Conservation (phyloP, 1,284 basidiomycete genomes). For the Cutaneotrichosporon daszewskae region DNA sequence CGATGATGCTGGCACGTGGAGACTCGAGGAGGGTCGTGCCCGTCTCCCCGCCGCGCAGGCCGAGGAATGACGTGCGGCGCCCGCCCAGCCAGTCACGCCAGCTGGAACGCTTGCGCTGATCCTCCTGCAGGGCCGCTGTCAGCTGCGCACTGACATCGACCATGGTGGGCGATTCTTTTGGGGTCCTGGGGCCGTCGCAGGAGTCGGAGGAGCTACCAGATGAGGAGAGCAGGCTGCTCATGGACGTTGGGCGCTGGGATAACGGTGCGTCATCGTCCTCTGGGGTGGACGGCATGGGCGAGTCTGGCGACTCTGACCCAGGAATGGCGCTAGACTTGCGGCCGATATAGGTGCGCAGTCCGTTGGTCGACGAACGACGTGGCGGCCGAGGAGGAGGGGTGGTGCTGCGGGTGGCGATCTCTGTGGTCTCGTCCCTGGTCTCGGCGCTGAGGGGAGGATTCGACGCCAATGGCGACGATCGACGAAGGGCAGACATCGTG, state of each 20-base stretch:
- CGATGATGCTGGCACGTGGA: slow-evolving; percentile 7
- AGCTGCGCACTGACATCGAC: slow-evolving; percentile 15
- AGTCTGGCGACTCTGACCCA: background rate
- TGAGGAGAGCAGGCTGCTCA: slow-evolving; percentile 17
- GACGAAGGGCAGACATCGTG: too few relatives aligned
- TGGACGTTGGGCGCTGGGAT: slow-evolving; percentile 11
- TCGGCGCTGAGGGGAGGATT: slow-evolving; percentile 25
- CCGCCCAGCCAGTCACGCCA: slow-evolving; percentile 18
- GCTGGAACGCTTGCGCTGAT: slow-evolving; percentile 5
- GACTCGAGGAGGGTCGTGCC: slow-evolving; percentile 9
- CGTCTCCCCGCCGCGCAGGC: slow-evolving; percentile 6
- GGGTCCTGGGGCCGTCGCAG: slow-evolving; percentile 34
- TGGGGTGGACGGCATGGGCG: slow-evolving; percentile 1
- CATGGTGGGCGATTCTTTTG: slow-evolving; percentile 16
- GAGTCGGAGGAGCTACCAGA: slow-evolving; percentile 21
- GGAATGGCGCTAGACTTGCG: slow-evolving; percentile 3
- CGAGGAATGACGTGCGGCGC: slow-evolving; percentile 13
- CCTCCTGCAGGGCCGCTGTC: slow-evolving; percentile 6
- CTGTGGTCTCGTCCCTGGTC: slow-evolving; percentile 1
- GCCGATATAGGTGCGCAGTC: slow-evolving; percentile 6
- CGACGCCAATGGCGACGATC: slow-evolving; percentile 19
- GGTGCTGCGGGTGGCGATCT: background rate
- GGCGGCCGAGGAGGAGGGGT: background rate
- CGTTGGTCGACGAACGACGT: background rate
- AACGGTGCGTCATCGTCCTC: background rate